Base-by-base conservation (phyloP, 495 filamentous ascomycete genomes). In the Hyaloscypha finlandica region DNA sequence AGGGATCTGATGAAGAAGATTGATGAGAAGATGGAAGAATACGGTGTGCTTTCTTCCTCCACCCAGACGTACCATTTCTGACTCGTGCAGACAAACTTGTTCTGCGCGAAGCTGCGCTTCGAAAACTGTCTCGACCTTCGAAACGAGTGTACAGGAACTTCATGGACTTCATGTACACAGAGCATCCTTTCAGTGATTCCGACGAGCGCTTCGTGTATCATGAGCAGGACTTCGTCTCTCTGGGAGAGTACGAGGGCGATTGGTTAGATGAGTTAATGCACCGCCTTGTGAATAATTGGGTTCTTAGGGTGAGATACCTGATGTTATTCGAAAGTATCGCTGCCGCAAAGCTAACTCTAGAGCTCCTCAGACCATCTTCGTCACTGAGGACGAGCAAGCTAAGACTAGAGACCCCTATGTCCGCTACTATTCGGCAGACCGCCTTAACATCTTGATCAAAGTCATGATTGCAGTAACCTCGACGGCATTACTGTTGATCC, bases 221-320 rank as follows among this genome's bases (percentile, higher is more conserved):
- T 55, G 52, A 64, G 53, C 52, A 64, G 22, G 62, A 64, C 29
- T 64, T 64, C 33, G 52, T 64, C 20, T 12, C 33, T 45, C 62
- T 64, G 6, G 14, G 57, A 32, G n/a, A 56, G 5, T 45, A 39
- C 29, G 62, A 57, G 20, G 33, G 39, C 3, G 45, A 31, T 32
- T 64, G 52, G 62, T 42, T 64, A 2, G 62, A 64, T 45, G 19
- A 64, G 20, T 12, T 42, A 31, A 57, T 58, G 32, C 62, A 57
- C 62, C 29, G 33, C 42, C n/a, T 64, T 29, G 25, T 64, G 33
- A 32, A 31, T 6, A 30, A 64, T 25, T 37, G 61, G n/a, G 3
- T 64, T 4, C 31, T 56, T 6, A 45, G 61, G n/a, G 61, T 64
- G 55, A 56, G 61, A 22, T 3, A 55, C 16, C 11, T 9, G 20